These are phyloP conservation scores for Trichodelitschia bisporula DNA, from an alignment of 495 filamentous ascomycete species.

Conservation along the genomic window DNA sequence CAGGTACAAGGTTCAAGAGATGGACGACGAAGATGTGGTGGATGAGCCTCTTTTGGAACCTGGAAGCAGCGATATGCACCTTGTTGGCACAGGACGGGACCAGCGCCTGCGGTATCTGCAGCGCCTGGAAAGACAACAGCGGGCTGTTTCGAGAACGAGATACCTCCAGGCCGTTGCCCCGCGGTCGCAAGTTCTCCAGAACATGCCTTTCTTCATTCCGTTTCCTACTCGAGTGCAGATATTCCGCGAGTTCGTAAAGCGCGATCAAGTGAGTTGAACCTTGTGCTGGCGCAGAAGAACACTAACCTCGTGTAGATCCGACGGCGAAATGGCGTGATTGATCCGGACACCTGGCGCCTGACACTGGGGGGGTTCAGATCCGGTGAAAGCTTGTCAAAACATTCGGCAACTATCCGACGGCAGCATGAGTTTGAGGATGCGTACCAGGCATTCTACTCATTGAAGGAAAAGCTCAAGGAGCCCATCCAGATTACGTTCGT, in stretches of 20 bases:
- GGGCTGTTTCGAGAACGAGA: constrained; percentile 36
- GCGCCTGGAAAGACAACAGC: constrained; percentile 31
- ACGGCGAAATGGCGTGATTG: constrained; percentile 47
- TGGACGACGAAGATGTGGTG: constrained; percentile 25
- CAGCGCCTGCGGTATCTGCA: constrained; percentile 27
- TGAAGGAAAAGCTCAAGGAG: constrained; percentile 72
- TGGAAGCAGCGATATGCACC: constrained; percentile 13
- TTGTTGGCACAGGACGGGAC: constrained; percentile 26
- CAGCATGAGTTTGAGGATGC: constrained; percentile 73
- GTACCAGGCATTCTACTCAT: constrained; percentile 54
- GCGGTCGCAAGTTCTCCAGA: constrained; percentile 67
- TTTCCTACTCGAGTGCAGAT: constrained; percentile 83
- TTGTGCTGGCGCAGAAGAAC: not conserved
- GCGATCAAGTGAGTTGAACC: constrained; percentile 40
- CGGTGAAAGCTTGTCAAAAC: not conserved
- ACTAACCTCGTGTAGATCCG: constrained; percentile 6
- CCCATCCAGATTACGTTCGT: constrained; percentile 96
- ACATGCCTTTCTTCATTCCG: constrained; percentile 94
- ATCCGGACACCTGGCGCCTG: constrained; percentile 61
- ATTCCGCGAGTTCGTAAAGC: constrained; percentile 69
- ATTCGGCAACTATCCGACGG: constrained; percentile 33
- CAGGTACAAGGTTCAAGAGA: constrained; percentile 35
- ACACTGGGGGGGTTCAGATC: constrained; percentile 22
- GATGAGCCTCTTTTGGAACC: constrained; percentile 24
- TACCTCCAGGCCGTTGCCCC: constrained; percentile 56